Evolutionary conservation across 306 rosid species (phyloP).

Genomic region (Casuarina cunninghamiana): DNA sequence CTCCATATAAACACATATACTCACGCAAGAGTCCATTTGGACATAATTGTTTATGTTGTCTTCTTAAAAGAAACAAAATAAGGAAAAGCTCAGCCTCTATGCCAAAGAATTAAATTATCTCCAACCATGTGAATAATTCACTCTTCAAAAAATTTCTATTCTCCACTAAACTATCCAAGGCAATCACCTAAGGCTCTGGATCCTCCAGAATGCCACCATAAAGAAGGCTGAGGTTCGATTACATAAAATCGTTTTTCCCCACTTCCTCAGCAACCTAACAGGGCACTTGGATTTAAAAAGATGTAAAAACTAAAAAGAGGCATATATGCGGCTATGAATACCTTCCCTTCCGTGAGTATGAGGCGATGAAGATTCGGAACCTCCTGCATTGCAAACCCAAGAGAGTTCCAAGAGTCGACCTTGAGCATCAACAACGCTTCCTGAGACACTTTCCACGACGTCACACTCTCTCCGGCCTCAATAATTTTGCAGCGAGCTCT

Average conservation of each 20-base stretch:
- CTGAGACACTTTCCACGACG: constrained; percentile 75
- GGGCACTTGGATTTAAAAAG: not conserved
- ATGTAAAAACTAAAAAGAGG: not conserved
- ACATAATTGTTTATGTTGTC: no score
- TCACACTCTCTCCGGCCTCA: constrained; percentile 50
- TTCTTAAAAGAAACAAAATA: no score
- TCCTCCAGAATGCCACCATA: not conserved
- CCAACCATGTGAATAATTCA: no score
- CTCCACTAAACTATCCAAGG: not conserved
- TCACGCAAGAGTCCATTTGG: no score
- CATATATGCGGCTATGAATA: constrained; percentile 12
- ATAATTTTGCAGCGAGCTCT: constrained; percentile 49
- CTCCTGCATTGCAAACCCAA: constrained; percentile 75
- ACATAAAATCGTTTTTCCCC: not conserved
- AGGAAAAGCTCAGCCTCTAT: no score
- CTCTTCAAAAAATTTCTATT: not conserved
- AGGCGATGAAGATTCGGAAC: constrained; percentile 64
- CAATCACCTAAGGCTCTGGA: not conserved
- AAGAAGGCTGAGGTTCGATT: not conserved
- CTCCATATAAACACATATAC: no score
- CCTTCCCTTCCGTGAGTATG: constrained; percentile 71
- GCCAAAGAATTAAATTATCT: no score
- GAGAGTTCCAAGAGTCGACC: constrained; percentile 57
- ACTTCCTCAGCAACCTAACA: constrained; percentile 14
- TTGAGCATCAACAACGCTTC: constrained; percentile 51